These are phyloP conservation scores for Cryphonectria japonica DNA, from an alignment of 2,329 filamentous ascomycete genomes.

Conservation along the genomic window DNA sequence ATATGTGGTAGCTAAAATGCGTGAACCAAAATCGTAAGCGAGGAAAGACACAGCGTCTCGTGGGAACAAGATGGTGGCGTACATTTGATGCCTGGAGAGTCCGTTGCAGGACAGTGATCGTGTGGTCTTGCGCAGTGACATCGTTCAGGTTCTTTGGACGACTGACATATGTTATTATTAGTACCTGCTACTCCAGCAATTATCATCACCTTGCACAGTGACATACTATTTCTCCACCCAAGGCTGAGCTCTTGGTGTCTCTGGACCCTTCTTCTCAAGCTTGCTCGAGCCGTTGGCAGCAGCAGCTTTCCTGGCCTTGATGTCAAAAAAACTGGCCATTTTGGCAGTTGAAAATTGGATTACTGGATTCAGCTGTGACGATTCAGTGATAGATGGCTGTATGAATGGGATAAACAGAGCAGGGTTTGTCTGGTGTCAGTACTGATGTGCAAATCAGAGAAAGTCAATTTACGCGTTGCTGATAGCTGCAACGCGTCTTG, in stretches of 20 bases:
- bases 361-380: background rate
- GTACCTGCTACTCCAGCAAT: background rate
- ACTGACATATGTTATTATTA: slow-evolving; percentile 52
- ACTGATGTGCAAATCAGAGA: background rate
- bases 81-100: slow-evolving; percentile 95
- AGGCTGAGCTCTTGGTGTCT: slow-evolving; percentile 73
- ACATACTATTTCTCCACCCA: slow-evolving; percentile 99
- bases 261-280: slow-evolving; percentile 67
- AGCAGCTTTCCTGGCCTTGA: slow-evolving; percentile 85
- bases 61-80: slow-evolving; percentile 31
- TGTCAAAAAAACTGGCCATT: slow-evolving; percentile 94
- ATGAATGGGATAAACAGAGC: background rate
- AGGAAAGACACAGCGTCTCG: background rate
- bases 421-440: background rate
- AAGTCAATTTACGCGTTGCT: slow-evolving; percentile 35
- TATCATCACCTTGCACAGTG: background rate
- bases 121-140: slow-evolving; percentile 97
- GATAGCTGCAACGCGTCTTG: slow-evolving; percentile 19
- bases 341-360: background rate
- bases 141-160: slow-evolving; percentile 92
- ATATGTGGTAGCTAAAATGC: slow-evolving; percentile 83
- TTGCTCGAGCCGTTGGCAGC: slow-evolving; percentile 65
- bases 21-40: slow-evolving; percentile 12
- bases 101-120: slow-evolving; percentile 86
- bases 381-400: too few species aligned